Conservation (phyloP, 148 eudicot species). For the Fagopyrum homotropicum region DNA sequence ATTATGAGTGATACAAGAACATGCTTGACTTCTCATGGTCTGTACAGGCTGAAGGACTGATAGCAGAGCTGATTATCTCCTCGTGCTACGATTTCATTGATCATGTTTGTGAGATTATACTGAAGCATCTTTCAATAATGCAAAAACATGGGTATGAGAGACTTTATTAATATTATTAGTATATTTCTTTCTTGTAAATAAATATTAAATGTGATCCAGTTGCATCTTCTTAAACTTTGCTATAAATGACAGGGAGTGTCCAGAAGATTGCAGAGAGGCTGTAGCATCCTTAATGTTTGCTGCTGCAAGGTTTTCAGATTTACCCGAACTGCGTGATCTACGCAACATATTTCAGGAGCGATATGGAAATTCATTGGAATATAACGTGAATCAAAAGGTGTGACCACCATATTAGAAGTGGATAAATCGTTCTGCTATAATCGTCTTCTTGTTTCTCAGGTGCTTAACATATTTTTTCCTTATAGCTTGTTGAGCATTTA, state of each 20-base stretch:
- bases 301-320: conserved; percentile 94
- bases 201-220: background rate
- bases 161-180: background rate
- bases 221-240: background rate
- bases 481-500: conserved; percentile 67
- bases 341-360: conserved; percentile 72
- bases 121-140: conserved; percentile 78
- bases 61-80: conserved; percentile 49
- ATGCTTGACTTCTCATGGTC: background rate
- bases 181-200: background rate
- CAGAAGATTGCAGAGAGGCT: conserved; percentile 90
- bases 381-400: conserved; percentile 72
- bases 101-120: conserved; percentile 65
- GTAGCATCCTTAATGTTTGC: conserved; percentile 90
- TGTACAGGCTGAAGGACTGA: conserved; percentile 80
- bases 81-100: conserved; percentile 85
- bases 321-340: conserved; percentile 94
- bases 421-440: background rate
- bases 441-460: background rate
- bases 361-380: conserved; percentile 73
- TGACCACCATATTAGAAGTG: background rate
- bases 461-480: conserved; percentile 16
- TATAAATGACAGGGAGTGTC: conserved; percentile 59
- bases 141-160: conserved; percentile 72
- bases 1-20: background rate